Percentiles rank a stretch among this genome's conserved stretches.
Conservation (phyloP, 2,329 filamentous ascomycete genomes). For the Plectosphaerella cucumerina region DNA sequence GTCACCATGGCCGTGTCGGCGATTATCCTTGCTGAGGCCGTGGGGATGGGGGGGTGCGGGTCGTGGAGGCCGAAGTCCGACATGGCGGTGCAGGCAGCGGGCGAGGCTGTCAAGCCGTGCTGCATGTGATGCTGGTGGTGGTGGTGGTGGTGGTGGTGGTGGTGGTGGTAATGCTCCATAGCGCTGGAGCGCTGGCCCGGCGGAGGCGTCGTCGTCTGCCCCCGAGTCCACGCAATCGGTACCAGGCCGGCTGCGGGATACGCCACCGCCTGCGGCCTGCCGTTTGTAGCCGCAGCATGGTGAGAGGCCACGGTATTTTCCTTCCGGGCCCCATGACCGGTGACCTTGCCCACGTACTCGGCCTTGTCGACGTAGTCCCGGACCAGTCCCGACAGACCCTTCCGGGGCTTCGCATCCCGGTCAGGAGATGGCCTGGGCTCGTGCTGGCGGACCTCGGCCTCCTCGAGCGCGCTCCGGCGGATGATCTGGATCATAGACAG, state of each 20-base stretch:
- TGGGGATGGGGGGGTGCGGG: not conserved
- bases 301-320: no score
- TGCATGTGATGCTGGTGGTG: not conserved
- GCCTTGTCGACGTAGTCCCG: not conserved
- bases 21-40: not conserved
- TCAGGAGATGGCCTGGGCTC: not conserved
- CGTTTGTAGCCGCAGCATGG: no score
- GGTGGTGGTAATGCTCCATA: not conserved
- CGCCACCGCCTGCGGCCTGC: not conserved
- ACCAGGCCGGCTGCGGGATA: not conserved
- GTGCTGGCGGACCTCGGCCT: not conserved
- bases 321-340: no score
- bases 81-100: not conserved
- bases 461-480: not conserved
- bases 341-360: no score
- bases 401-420: not conserved
- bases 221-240: not conserved
- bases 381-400: not conserved
- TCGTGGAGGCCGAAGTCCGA: not conserved
- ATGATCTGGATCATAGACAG: not conserved
- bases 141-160: not conserved
- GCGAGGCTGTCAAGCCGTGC: not conserved
- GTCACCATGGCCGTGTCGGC: not conserved
- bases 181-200: not conserved
- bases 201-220: not conserved